A percentile compares a stretch with the other conserved stretches of the same genome.
Evolutionary conservation across 768 basidiomycete species (phyloP).

Genomic region (Inosperma sp.): DNA sequence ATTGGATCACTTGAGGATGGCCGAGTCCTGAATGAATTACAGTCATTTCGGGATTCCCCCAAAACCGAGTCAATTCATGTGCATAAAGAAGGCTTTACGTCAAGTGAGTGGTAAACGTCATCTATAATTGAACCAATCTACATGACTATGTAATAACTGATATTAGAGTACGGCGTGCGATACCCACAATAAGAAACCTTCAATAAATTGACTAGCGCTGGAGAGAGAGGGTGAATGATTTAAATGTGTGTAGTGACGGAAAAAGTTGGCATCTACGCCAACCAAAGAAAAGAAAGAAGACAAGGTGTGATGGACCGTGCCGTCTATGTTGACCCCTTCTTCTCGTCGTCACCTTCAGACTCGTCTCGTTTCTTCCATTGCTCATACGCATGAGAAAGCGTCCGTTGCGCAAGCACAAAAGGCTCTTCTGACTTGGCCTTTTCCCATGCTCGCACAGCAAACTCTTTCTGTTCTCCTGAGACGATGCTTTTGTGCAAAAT

Average conservation of each 20-base stretch:
- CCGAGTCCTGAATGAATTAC: too few relatives aligned
- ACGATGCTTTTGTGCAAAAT: conserved; percentile 50
- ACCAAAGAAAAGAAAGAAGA: background rate
- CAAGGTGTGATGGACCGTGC: background rate
- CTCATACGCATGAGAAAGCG: conserved; percentile 38
- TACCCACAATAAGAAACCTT: too few relatives aligned
- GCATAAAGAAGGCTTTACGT: too few relatives aligned
- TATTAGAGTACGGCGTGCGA: too few relatives aligned
- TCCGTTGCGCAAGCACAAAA: conserved; percentile 41
- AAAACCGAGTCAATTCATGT: too few relatives aligned
- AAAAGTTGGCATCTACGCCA: conserved; percentile 3
- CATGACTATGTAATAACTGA: too few relatives aligned
- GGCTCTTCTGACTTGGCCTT: conserved; percentile 64
- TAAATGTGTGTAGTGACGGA: conserved; percentile 8
- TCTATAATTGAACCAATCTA: too few relatives aligned
- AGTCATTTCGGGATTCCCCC: too few relatives aligned
- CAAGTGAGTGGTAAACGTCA: too few relatives aligned
- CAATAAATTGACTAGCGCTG: too few relatives aligned
- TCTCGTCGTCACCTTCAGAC: conserved; percentile 39
- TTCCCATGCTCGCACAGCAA: conserved; percentile 56
- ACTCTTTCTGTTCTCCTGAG: conserved; percentile 54
- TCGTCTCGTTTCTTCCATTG: conserved; percentile 43
- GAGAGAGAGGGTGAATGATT: conserved; percentile 11
- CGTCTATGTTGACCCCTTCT: conserved; percentile 32
- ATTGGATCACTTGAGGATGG: too few relatives aligned